Base-by-base conservation (phyloP, 257 asterid genomes). In the Capsicum pubescens region DNA sequence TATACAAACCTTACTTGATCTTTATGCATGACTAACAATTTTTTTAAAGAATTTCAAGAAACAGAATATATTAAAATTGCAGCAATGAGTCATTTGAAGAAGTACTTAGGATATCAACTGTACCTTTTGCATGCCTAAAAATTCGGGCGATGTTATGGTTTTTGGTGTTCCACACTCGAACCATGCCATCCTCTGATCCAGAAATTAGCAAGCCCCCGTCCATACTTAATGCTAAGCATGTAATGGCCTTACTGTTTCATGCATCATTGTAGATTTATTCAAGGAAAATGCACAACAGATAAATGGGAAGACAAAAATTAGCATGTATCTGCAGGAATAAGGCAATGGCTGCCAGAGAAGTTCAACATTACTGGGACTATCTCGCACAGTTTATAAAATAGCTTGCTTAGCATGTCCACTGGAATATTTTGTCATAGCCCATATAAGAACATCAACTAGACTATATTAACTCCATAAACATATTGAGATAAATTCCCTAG, bases 121-220 rank as follows among this genome's bases (percentile, higher is more conserved):
- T 91, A 93, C 99, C 99, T 92, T 95, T 95, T 58, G 96, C 85
- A 70, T 93, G 97, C 86, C 89, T 92, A 57, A 93, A 88, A 78
- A 88, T 87, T 6, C 96, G 99, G 84, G 71, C 63, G 50, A 92
- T 93, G 86, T 89, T 95, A 80, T 88, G 88, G 61, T 91, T 90
- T 87, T 88, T 91, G 50, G 98, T 92, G 86, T 96, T 93, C 98
- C 97, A 96, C 81, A 95, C 93, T 86, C 98, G 92, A 84, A 96
- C 82, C 93, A 91, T 89, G 82, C 98, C 99, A 90, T 97, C 97
- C 87, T 95, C 97, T 67, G 98, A 93, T 82, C 97, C 98, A 88
- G 97, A 93, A 61, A 91, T 90, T 86, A 97, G 88, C 63, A 92
- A 88, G 67, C 57, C 84, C 36, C 98, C 97, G 84, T 93, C 97